Evolutionary conservation across 768 basidiomycete species (phyloP).

Genomic region (Kwoniella europaea): DNA sequence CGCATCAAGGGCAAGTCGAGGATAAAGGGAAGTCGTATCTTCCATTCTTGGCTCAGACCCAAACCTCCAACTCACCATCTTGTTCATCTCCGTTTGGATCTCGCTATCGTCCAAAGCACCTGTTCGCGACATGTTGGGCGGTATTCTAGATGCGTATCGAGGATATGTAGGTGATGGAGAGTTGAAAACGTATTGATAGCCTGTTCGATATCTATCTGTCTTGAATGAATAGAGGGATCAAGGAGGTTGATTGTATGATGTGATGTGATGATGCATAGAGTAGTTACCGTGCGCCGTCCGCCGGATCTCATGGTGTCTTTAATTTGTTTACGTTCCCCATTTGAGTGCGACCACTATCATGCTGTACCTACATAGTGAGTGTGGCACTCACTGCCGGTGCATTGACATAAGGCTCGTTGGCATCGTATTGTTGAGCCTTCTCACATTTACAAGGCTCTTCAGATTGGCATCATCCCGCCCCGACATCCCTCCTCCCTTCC

Average conservation of each 20-base stretch:
- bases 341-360: no score
- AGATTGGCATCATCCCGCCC: no score
- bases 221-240: not conserved
- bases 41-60: not conserved
- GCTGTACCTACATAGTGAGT: no score
- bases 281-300: constrained; percentile 4
- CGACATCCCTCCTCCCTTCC: no score
- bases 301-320: no score
- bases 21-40: not conserved
- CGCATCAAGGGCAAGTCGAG: not conserved
- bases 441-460: no score
- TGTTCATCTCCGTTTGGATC: constrained; percentile 95
- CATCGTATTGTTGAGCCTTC: no score
- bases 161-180: no score
- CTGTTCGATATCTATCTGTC: no score
- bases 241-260: not conserved
- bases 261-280: not conserved
- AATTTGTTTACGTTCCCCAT: no score
- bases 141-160: not conserved
- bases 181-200: no score
- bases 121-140: constrained; percentile 68
- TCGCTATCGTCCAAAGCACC: constrained; percentile 86
- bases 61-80: constrained; percentile 73
- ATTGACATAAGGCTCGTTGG: not conserved
- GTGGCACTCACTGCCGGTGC: not conserved